Base-by-base conservation (phyloP, 257 asterid genomes). In the Lycium ferocissimum region DNA sequence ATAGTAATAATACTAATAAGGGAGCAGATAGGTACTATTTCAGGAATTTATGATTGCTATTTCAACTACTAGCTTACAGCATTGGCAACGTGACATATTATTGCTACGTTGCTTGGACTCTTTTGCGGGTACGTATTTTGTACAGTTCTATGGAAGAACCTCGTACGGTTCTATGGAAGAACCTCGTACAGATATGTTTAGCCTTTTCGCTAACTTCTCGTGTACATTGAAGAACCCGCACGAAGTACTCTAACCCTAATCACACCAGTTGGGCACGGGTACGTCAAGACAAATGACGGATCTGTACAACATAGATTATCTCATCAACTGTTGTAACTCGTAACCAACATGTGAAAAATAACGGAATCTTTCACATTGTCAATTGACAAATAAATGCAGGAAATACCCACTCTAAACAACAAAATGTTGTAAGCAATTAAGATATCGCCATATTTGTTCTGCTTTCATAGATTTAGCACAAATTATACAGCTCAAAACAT, bases 221-320 rank as follows among this genome's bases (percentile, higher is more conserved):
- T 40, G 45, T 40, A 40, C 6, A 4, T 40, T 40, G 45, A 40
- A 40, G 45, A 40, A 40, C 45, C 54, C 17, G 78, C 54, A 1
- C 33, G 33, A 70, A 70, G 78, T 70, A 69, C 14, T 26, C 78
- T 38, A 70, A 70, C 53, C 26, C 51, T 70, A 15, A 0, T 10
- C 78, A 35, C 20, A 7, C 7, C 14, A 53, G 9, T 0, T 17
- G 33, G 33, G 38, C 78, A 67, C 2, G 22, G 53, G 14, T 38
- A 17, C 53, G 10, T 70, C 78, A 70, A 70, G 78, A 38, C 78
- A 70, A 38, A 70, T 15, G 53, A 70, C 15, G 78, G 53, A 70
- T 70, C 33, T 53, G 9, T 8, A 15, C 33, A 12, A 38, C 53
- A 70, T 38, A 38, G 26, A 70, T 70, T 38, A 38, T 69, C 78